Evolutionary conservation across 169 alveolate genomes (phyloP).

Genomic region (Toxoplasma gondii): DNA sequence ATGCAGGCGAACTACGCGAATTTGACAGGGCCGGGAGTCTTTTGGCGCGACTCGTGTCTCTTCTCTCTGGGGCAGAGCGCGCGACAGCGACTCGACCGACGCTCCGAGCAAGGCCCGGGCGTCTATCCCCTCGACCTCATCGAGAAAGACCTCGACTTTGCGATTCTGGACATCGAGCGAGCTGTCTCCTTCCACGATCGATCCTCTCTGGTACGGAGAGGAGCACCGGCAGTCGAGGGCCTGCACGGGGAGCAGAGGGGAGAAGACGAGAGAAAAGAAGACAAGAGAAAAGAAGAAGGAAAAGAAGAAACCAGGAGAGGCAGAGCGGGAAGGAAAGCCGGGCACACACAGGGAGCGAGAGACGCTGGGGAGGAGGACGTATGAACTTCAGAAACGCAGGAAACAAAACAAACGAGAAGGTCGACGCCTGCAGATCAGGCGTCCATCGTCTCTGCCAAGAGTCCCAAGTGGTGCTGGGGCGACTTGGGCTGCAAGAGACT

Average conservation of each 20-base stretch:
- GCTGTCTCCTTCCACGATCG: slow-evolving; percentile 1
- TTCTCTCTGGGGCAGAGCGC: slow-evolving; percentile 69
- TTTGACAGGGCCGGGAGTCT: slow-evolving; percentile 78
- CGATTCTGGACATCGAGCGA: not conserved
- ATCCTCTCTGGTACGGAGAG: not conserved
- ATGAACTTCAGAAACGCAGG: too few species aligned
- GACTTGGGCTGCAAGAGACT: too few species aligned
- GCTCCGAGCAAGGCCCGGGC: slow-evolving; percentile 12
- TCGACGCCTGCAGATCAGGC: too few species aligned
- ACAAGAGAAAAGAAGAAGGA: not conserved
- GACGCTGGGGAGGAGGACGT: too few species aligned
- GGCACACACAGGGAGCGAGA: too few species aligned
- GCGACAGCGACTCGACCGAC: slow-evolving; percentile 62
- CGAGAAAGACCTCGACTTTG: slow-evolving; percentile 11
- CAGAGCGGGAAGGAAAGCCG: too few species aligned
- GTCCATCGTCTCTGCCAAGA: too few species aligned
- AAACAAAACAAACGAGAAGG: too few species aligned
- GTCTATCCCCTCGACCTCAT: not conserved
- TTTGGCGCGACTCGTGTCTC: slow-evolving; percentile 76
- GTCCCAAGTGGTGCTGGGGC: too few species aligned
- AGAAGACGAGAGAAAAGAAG: not conserved
- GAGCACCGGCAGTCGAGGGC: too few species aligned
- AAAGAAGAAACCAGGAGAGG: not conserved
- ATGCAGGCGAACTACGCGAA: slow-evolving; percentile 78
- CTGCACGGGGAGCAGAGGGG: not conserved